Evolutionary conservation across 78 protist species (phyloP), one percentile per base, ranked within the genome.

Genomic region (Dictyostelium citrinum): DNA sequence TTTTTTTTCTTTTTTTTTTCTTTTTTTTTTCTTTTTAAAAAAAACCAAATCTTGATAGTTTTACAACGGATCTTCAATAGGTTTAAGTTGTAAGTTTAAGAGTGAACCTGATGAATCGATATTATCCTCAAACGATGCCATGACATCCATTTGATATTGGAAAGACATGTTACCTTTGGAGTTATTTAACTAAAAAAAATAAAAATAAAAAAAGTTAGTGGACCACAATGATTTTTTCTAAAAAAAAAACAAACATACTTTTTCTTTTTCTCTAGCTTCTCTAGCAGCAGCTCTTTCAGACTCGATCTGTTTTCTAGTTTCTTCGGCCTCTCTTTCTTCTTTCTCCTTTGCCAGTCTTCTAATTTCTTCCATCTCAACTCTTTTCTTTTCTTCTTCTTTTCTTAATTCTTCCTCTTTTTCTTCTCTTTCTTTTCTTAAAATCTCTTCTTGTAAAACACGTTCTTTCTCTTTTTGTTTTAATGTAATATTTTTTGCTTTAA

Each of bases 231-330:
- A n/a, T n/a, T n/a, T 45, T 49, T 49, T 14, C 10, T 9, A 49
- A 12, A 1, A 49, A 16, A 1, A 49, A 14, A 14, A 49, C 10
- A 49, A 49, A 10, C 1, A 10, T 64, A 41, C 75, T 14, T 39
- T 78, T 78, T 77, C 93, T 82, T 78, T 88, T 88, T 88, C 93
- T 79, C 93, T 88, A 46, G 84, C 93, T 68, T 88, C 93, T 78
- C 84, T 88, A 11, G 93, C 93, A 45, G 93, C 93, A 43, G 74
- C 68, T 88, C 93, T 88, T 76, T 78, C 71, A 29, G 80, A 51
- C 39, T 88, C 93, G 11, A 88, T 60, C 79, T 45, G 61, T 49
- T 67, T 88, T 67, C 55, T 88, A 2, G 70, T 8, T 46, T 88
- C 93, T 68, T 88, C 85, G 6, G 78, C 84, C 35, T 88, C 93